A percentile compares a stretch with the other conserved stretches of the same genome.
Conservation (phyloP, 148 eudicot genomes). For the Rhododendron kiyosumense region DNA sequence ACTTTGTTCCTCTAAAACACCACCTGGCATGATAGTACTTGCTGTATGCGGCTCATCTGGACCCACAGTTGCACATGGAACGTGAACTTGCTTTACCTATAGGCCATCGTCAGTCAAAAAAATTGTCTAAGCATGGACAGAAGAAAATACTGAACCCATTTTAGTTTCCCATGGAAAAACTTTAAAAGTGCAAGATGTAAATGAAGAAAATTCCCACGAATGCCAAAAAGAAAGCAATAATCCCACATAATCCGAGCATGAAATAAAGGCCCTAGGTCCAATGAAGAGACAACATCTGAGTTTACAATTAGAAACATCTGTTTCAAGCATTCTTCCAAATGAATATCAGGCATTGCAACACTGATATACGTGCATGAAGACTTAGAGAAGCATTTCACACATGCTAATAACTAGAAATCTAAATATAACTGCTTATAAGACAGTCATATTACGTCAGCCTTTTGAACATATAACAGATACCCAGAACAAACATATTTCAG, state of each 20-base stretch:
- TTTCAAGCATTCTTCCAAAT: not conserved
- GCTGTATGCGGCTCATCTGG: constrained; percentile 99
- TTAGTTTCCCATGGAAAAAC: not conserved
- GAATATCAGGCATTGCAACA: not conserved
- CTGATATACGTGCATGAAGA: not conserved
- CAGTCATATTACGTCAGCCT: not conserved
- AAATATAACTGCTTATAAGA: not conserved
- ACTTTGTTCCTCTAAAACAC: constrained; percentile 55
- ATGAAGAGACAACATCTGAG: not conserved
- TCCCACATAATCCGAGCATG: not conserved
- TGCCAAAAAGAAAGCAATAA: not conserved
- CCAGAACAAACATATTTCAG: not conserved
- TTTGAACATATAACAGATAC: not conserved
- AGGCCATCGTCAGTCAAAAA: constrained; percentile 10
- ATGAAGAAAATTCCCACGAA: not conserved
- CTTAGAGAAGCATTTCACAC: not conserved
- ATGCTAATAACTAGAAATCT: not conserved
- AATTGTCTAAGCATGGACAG: not conserved
- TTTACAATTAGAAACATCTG: not conserved
- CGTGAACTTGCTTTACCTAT: constrained; percentile 45
- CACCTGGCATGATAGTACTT: constrained; percentile 72
- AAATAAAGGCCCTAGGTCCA: not conserved
- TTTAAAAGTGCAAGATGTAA: not conserved
- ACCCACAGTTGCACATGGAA: constrained; percentile 73
- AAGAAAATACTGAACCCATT: not conserved